These are phyloP conservation scores for Fusarium robinianum DNA, from an alignment of 2,329 filamentous ascomycete species.

Conservation along the genomic window DNA sequence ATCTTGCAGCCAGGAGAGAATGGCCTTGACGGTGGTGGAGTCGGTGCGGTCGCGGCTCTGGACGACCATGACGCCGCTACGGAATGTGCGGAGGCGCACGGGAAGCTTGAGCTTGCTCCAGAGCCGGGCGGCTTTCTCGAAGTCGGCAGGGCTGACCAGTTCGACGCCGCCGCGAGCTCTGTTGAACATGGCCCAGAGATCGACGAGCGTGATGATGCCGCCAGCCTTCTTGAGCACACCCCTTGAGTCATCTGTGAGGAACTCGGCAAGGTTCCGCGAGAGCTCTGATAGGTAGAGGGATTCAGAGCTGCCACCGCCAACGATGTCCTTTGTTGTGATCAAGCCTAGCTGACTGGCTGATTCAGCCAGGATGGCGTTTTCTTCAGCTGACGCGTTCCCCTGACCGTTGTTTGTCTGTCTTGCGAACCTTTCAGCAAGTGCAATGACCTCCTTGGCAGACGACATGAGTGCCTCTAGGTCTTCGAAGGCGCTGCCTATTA, in stretches of 20 bases:
- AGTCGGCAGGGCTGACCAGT: constrained; percentile 87
- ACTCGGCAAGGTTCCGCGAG: constrained; percentile 83
- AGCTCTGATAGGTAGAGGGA: constrained; percentile 89
- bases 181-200: constrained; percentile 95
- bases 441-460: constrained; percentile 93
- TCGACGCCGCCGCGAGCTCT: constrained; percentile 91
- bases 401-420: constrained; percentile 65
- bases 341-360: constrained; percentile 80
- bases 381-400: constrained; percentile 67
- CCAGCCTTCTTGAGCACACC: constrained; percentile 79
- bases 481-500: constrained; percentile 93
- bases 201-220: constrained; percentile 86
- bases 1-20: constrained; percentile 78
- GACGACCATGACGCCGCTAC: constrained; percentile 91
- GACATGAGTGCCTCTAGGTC: constrained; percentile 97
- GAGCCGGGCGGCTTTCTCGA: constrained; percentile 83
- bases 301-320: constrained; percentile 74
- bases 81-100: constrained; percentile 84
- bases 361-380: constrained; percentile 75
- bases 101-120: constrained; percentile 90
- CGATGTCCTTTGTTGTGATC: constrained; percentile 93
- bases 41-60: constrained; percentile 88
- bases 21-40: constrained; percentile 79
- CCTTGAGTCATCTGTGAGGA: constrained; percentile 81
- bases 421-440: constrained; percentile 86